phyloP scores from a whole-genome alignment of 2,329 filamentous ascomycete genomes.

The Cylindrodendrum hubeiense region DNA sequence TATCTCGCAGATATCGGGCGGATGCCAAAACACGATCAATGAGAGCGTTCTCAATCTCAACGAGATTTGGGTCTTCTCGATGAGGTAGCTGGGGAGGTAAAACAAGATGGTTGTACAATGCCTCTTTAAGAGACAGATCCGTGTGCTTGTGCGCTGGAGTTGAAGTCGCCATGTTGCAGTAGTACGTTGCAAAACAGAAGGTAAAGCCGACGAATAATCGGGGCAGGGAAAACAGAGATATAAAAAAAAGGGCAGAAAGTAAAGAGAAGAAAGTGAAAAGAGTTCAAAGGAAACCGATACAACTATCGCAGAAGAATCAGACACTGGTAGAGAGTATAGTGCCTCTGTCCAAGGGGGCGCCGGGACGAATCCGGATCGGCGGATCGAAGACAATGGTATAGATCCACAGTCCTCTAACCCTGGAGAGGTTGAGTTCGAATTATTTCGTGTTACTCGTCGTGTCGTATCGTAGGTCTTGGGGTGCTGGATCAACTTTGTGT shows the following conservation, averaged over 20 bases:
- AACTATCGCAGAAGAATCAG: background rate
- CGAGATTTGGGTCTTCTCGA: slow-evolving; percentile 30
- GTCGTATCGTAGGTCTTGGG: background rate
- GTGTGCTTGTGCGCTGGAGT: slow-evolving; percentile 3
- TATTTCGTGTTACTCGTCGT: background rate
- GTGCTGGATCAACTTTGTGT: background rate
- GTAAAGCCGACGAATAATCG: background rate
- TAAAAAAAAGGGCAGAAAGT: background rate
- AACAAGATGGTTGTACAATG: slow-evolving; percentile 41
- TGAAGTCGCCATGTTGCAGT: background rate
- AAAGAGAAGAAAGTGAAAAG: too few species aligned
- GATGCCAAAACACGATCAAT: slow-evolving; percentile 31
- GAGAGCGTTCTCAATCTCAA: slow-evolving; percentile 29
- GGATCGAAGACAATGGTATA: background rate
- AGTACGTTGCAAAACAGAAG: background rate
- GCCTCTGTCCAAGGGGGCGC: background rate
- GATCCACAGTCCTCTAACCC: background rate
- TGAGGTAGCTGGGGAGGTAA: slow-evolving; percentile 40
- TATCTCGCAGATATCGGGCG: slow-evolving; percentile 31
- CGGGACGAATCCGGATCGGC: background rate
- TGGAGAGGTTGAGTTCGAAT: background rate
- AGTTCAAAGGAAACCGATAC: background rate
- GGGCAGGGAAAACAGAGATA: background rate
- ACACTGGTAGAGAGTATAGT: background rate
- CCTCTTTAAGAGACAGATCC: slow-evolving; percentile 28